Base-by-base conservation (phyloP, 768 basidiomycete species). In the Heimioporus sp. region DNA sequence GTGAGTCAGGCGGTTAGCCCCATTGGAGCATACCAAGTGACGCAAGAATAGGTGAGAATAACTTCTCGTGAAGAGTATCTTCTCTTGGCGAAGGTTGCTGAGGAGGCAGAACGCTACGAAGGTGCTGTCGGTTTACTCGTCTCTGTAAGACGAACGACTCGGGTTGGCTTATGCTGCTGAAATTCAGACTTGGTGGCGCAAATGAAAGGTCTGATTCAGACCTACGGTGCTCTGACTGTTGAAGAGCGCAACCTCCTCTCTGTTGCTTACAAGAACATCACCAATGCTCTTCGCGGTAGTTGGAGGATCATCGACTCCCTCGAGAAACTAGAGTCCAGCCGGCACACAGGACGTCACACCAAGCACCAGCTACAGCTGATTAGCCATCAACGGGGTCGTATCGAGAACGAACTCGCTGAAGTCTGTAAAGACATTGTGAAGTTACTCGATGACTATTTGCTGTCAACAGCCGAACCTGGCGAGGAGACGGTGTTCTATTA, bases 221-320 rank as follows among this genome's bases (percentile, higher is more conserved):
- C 80, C 42, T 82, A 82, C 59, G 83, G 85, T 59, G 80, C 83
- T 52, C 80, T 92, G 56, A 83, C 85, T 44, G 79, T 87, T 58
- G 91, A 94, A 65, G 91, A 94, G 73, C 87, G 92, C 61, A 93
- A 90, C 69, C 78, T 94, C 34, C 80, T 93, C 51, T 93, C 91
- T 4, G 82, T 92, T 54, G 91, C 92, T 24, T 93, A 91, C 77
- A 95, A 94, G 79, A 92, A 92, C 69, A 76, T 88, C 57, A 95
- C 90, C 17, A 90, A 90, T 62, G 81, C 78, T 17, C 81, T 91
- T 53, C 85, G 92, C 49, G 86, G 83, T 44, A 90, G 89, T 58
- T 94, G 92, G 92, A 80, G 91, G 61, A 81, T 85, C 59, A 77
- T 92, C 49, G 87, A 89, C 57, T 80, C 79, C 50, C 77, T 91